Conservation (phyloP, 345 rosid species). For the Sisymbrium altissimum region DNA sequence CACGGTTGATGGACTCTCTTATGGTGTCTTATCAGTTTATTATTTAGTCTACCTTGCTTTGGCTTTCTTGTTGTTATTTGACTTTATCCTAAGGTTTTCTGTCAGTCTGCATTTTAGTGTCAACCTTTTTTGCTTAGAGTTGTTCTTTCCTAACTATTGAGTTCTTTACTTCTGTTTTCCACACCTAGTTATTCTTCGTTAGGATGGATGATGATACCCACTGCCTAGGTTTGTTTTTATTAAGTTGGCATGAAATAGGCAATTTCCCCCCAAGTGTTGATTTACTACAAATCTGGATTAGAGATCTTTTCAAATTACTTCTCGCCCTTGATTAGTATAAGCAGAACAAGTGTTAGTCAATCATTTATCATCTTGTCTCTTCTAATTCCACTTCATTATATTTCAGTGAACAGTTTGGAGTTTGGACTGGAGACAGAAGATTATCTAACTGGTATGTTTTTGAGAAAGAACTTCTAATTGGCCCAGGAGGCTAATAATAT, state of each 20-base stretch:
- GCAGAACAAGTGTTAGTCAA: background rate
- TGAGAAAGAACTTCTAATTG: background rate
- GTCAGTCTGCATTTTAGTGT: background rate
- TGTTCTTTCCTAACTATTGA: background rate
- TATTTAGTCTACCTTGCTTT: background rate
- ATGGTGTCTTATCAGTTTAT: no score
- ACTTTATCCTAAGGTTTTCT: no score
- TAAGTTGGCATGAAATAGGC: background rate
- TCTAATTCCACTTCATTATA: background rate
- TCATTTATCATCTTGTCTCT: background rate
- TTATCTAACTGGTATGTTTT: slow-evolving; percentile 73
- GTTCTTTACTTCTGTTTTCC: background rate
- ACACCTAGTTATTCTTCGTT: background rate
- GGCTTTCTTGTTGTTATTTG: background rate
- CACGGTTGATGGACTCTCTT: no score
- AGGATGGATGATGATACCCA: background rate
- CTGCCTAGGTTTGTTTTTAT: background rate
- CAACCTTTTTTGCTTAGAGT: background rate
- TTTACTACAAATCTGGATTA: background rate
- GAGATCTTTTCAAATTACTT: background rate
- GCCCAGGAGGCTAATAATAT: background rate
- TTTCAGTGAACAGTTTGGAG: slow-evolving; percentile 67
- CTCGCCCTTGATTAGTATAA: background rate
- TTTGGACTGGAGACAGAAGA: slow-evolving; percentile 84
- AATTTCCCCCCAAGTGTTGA: background rate